A percentile compares a stretch with the other conserved stretches of the same genome.
Conservation (phyloP, 805 yeast genomes). For the Metschnikowia colocasiae region DNA sequence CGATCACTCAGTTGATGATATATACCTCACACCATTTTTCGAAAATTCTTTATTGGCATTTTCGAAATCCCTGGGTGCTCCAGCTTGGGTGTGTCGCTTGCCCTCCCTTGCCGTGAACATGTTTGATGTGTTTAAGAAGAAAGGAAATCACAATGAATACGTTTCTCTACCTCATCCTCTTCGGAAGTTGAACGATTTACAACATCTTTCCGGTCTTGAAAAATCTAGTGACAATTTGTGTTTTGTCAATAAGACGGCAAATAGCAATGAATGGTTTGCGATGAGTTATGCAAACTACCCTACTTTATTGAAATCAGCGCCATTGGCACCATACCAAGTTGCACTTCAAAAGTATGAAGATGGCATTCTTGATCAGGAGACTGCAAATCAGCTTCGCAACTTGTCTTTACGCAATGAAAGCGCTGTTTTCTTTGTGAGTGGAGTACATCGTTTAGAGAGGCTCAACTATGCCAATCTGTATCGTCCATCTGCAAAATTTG, state of each 20-base stretch:
- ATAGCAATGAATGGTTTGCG: constrained; percentile 76
- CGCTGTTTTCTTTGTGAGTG: constrained; percentile 31
- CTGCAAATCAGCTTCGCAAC: constrained; percentile 16
- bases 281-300: constrained; percentile 77
- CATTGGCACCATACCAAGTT: constrained; percentile 59
- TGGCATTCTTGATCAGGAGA: constrained; percentile 11
- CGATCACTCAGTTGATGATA: constrained; percentile 59
- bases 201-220: constrained; percentile 18
- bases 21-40: constrained; percentile 80
- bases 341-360: constrained; percentile 27
- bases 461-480: constrained; percentile 30
- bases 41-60: constrained; percentile 77
- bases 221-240: constrained; percentile 34
- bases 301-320: constrained; percentile 75
- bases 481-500: constrained; percentile 35
- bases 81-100: constrained; percentile 73
- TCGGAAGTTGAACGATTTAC: constrained; percentile 36
- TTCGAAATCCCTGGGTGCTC: constrained; percentile 62
- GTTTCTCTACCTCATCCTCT: constrained; percentile 70
- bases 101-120: constrained; percentile 72
- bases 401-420: constrained; percentile 10
- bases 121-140: constrained; percentile 61
- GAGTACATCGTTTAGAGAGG: constrained; percentile 33
- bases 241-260: constrained; percentile 65
- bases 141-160: constrained; percentile 27